phyloP scores from a whole-genome alignment of 2,329 filamentous ascomycete genomes.

The Pochonia chlamydosporia region DNA sequence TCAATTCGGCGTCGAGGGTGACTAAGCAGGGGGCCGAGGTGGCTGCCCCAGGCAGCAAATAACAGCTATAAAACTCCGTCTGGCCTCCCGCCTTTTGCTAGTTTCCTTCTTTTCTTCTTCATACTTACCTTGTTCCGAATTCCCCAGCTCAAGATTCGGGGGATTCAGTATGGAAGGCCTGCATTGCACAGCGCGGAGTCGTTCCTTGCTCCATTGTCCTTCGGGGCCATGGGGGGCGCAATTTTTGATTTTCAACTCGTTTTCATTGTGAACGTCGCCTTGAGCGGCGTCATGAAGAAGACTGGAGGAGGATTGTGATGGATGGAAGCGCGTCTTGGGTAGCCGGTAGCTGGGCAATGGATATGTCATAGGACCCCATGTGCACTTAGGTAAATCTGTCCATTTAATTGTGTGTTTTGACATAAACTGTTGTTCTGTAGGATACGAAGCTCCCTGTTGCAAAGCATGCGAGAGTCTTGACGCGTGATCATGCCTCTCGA shows the following conservation, averaged over 20 bases:
- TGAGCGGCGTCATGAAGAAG: constrained; percentile 38
- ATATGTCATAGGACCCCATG: too few relatives aligned
- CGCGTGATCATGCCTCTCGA: too few relatives aligned
- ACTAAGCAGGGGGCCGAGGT: constrained; percentile 3
- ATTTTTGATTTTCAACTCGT: constrained; percentile 44
- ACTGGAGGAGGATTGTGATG: too few relatives aligned
- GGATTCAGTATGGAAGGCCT: constrained; percentile 40
- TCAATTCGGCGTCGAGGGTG: constrained; percentile 5
- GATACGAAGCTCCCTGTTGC: too few relatives aligned
- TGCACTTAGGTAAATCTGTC: too few relatives aligned
- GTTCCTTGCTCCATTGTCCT: constrained; percentile 44
- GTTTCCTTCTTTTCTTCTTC: constrained; percentile 35
- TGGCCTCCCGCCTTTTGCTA: constrained; percentile 9
- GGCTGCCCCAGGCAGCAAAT: constrained; percentile 18
- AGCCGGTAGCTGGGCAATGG: too few relatives aligned
- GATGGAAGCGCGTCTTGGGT: too few relatives aligned
- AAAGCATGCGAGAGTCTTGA: too few relatives aligned
- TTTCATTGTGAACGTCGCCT: constrained; percentile 40
- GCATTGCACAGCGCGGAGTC: constrained; percentile 52
- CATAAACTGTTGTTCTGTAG: too few relatives aligned
- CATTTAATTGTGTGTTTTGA: too few relatives aligned
- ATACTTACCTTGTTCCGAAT: constrained; percentile 49
- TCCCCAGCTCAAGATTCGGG: constrained; percentile 39
- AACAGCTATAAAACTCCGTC: constrained; percentile 26
- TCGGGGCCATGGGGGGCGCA: constrained; percentile 48